These are phyloP conservation scores for Sicyos edulis DNA, from an alignment of 306 rosid genomes.

Conservation along the genomic window DNA sequence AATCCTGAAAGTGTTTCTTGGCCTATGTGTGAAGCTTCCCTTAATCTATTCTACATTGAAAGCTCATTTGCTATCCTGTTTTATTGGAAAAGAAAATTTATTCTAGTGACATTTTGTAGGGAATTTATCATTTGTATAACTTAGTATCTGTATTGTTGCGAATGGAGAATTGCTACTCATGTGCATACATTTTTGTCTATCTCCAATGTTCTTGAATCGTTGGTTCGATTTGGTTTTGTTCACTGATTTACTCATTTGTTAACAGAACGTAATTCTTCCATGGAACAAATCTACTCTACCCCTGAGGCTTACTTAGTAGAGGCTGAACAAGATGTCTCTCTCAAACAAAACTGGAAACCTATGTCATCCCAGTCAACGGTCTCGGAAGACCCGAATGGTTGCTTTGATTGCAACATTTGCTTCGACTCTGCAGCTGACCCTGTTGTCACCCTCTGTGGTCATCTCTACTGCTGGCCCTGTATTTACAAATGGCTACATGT, in stretches of 20 bases:
- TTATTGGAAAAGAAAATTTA: not conserved
- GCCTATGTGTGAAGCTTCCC: not conserved
- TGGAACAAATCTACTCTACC: slow-evolving; percentile 43
- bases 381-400: slow-evolving; percentile 38
- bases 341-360: slow-evolving; percentile 46
- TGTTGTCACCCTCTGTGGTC: slow-evolving; percentile 90
- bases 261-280: slow-evolving; percentile 20
- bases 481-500: slow-evolving; percentile 80
- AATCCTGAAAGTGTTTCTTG: not conserved
- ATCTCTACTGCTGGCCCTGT: slow-evolving; percentile 91
- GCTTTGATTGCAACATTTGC: slow-evolving; percentile 89
- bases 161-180: not conserved
- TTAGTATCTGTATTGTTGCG: not conserved
- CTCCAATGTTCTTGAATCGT: not conserved
- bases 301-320: slow-evolving; percentile 36
- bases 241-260: not conserved
- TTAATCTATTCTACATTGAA: not conserved
- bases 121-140: not conserved
- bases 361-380: slow-evolving; percentile 28
- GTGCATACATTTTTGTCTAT: not conserved
- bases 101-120: not conserved
- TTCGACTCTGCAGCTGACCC: slow-evolving; percentile 79
- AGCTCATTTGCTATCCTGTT: not conserved
- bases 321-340: slow-evolving; percentile 36
- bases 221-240: not conserved